Base-by-base conservation (phyloP, 2,329 filamentous ascomycete genomes). In the Fusarium metavorans region DNA sequence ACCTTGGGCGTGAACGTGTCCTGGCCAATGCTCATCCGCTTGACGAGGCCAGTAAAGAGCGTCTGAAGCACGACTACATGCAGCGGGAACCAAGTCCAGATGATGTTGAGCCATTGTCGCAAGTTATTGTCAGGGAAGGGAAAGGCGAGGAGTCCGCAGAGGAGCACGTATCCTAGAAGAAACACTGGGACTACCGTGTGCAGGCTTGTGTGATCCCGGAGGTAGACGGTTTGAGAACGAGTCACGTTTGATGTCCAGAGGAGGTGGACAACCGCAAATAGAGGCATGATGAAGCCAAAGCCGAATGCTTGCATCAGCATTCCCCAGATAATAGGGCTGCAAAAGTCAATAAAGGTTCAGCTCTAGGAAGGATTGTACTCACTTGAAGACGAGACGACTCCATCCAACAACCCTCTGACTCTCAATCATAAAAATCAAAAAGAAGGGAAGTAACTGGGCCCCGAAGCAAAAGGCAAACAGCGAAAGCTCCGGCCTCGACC, bases 11-110 rank as follows among this genome's bases (percentile, higher is more conserved):
- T 74, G 4, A 67, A 65, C 3, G 72, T 60, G 45, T 76, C 67
- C n/a, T 76, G 70, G 1, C 78, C 78, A 2, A 80, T 64, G 9
- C 78, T 80, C 6, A 69, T 30, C 0, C 74, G 64, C 70, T 78
- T 78, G 2, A 76, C 2, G 0, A 76, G 13, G 9, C 30, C 52
- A 2, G 78, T 70, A 7, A 80, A 79, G 1, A 70, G 23, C 4
- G 32, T 10, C 41, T 78, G 72, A 3, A 66, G 57, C 1, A 61
- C 32, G 2, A 72, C 68, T 0, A 80, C 67, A 32, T 77, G 71
- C 6, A 78, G 7, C 0, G 79, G 79, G 10, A 73, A 78, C 10
- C 60, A 27, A 6, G 74, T 56, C 79, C 79, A 80, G 18, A 78
- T 34, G 1, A 70, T 64, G n/a, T 74, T 73, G 39, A 54, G 27